Base-by-base conservation (phyloP, 2,329 filamentous ascomycete genomes). In the Colletotrichum falcatum region DNA sequence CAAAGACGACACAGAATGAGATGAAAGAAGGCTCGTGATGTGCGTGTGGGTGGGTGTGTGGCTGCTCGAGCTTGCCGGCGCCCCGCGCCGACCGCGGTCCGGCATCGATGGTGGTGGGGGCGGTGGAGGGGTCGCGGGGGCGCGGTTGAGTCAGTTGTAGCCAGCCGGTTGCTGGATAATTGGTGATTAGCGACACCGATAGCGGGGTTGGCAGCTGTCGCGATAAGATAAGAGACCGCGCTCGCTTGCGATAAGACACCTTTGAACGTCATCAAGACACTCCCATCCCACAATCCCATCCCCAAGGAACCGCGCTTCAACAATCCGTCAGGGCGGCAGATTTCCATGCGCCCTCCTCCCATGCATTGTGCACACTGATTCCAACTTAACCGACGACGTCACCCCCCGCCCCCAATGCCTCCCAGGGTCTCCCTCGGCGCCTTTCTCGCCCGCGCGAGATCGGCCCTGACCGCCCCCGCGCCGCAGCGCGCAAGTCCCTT, bases 381-480 rank as follows among this genome's bases (percentile, higher is more conserved):
- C 44, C 18, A 23, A 23, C 18, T 33, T 28, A 0, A 42, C 23
- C 14, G 9, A 44, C 37, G 55, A 39, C 37, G 37, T 12, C 30
- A 3, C 30, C 39, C 16, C 20, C 14, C 28, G 23, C 39, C 33
- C 44, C 20, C 46, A 44, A 80, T 82, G 79, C 53, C 80, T 18
- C 72, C 76, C 1, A 76, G 80, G 61, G 56, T 76, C 7, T 85
- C 87, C 0, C 78, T 90, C 44, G 77, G 80, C 42, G 78, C 81
- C 23, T 91, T 90, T 74, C 80, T 91, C 6, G 79, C 83, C 5
- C 80, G 81, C 1, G 88, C 88, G 26, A 84, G 83, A 64, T 79
- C 79, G 14, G 83, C 85, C 2, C 77, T 91, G 33, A 75, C 80
- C 2, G 79, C 81, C 5, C 82, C 80, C 1, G 78, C 81, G 7